Percentiles rank a stretch among this genome's conserved stretches.
These are phyloP conservation scores for Amaranthus tricolor DNA, from an alignment of 179 eudicot genomes.

Conservation along the genomic window DNA sequence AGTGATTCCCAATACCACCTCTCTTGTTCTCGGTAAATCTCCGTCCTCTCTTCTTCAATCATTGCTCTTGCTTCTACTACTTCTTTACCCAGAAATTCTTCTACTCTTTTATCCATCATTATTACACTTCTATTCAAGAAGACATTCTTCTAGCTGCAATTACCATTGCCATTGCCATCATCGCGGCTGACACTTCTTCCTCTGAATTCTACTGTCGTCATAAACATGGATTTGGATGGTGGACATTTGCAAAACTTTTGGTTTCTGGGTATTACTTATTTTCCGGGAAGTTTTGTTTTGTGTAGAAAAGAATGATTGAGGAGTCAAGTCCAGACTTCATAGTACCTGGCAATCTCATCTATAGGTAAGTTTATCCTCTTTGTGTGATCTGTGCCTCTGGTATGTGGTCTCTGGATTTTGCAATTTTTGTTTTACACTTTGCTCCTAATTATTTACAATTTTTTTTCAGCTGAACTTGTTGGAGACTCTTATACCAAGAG, in stretches of 20 bases:
- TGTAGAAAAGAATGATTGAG: too few relatives aligned
- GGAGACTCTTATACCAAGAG: too few relatives aligned
- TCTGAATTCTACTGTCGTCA: conserved; percentile 29
- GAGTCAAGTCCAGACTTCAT: too few relatives aligned
- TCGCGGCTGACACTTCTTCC: too few relatives aligned
- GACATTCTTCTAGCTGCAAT: conserved; percentile 43
- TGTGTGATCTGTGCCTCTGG: too few relatives aligned
- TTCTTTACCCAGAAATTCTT: conserved; percentile 59
- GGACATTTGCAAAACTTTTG: conserved; percentile 2
- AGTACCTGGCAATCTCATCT: too few relatives aligned
- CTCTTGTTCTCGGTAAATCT: conserved; percentile 44
- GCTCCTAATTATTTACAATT: too few relatives aligned
- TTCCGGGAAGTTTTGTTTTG: too few relatives aligned
- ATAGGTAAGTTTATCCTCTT: too few relatives aligned
- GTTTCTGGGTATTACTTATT: background rate
- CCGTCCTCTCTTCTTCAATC: conserved; percentile 55
- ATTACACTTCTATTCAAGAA: conserved; percentile 33
- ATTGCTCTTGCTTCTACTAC: conserved; percentile 69
- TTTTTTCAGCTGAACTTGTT: too few relatives aligned
- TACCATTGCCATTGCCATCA: conserved; percentile 1
- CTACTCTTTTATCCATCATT: conserved; percentile 65
- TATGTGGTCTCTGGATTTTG: too few relatives aligned
- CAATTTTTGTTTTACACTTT: too few relatives aligned
- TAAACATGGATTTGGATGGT: background rate
- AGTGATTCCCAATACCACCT: conserved; percentile 81